These are phyloP conservation scores for Chlamydomonas sp. DNA, from an alignment of 139 green algal genomes.

Conservation along the genomic window DNA sequence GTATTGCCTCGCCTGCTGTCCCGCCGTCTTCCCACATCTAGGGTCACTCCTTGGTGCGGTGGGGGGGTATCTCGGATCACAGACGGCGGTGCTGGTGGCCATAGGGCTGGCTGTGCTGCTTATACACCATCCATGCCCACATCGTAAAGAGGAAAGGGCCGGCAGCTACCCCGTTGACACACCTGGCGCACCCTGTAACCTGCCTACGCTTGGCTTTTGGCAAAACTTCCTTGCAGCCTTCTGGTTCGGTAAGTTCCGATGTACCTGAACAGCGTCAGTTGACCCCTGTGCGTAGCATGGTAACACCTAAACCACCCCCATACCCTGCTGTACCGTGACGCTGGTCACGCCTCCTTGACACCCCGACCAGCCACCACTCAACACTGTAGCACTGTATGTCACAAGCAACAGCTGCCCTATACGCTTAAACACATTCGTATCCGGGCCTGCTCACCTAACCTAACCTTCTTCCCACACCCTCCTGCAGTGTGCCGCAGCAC, in stretches of 20 bases:
- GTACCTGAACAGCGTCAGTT: too few relatives aligned
- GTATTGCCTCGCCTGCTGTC: too few relatives aligned
- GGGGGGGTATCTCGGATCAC: too few relatives aligned
- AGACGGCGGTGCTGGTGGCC: too few relatives aligned
- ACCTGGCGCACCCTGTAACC: not conserved
- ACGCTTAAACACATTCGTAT: not conserved
- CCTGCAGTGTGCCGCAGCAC: not conserved
- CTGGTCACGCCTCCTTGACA: too few relatives aligned
- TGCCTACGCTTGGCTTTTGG: constrained; percentile 19
- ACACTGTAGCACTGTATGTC: too few relatives aligned
- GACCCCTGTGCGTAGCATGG: too few relatives aligned
- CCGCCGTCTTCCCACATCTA: too few relatives aligned
- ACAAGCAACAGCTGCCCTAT: not conserved
- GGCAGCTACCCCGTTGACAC: not conserved
- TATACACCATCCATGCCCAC: constrained; percentile 20
- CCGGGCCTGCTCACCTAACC: not conserved
- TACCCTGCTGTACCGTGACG: too few relatives aligned
- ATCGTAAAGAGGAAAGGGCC: not conserved
- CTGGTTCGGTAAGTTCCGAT: not conserved
- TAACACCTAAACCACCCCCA: too few relatives aligned
- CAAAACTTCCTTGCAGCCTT: constrained; percentile 15
- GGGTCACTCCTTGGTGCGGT: too few relatives aligned
- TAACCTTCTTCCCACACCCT: not conserved
- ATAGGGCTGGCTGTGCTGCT: not conserved
- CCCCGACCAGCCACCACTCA: too few relatives aligned